These are phyloP conservation scores for Leucosporidium yakuticum DNA, from an alignment of 768 basidiomycete species.

Conservation along the genomic window DNA sequence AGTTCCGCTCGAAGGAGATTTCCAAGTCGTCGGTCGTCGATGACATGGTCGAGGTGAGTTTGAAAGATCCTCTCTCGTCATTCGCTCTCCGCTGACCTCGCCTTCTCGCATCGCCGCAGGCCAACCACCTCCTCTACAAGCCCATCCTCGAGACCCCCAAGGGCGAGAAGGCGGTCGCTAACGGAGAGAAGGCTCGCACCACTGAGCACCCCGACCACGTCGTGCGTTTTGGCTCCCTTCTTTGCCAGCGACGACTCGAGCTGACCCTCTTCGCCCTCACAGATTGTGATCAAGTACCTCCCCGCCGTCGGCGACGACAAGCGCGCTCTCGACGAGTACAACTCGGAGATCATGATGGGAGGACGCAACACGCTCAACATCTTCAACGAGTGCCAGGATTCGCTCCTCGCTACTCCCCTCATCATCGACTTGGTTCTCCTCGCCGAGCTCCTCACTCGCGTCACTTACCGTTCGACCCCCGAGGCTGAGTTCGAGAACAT, in stretches of 20 bases:
- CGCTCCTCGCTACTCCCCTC: slow-evolving; percentile 87
- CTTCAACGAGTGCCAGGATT: slow-evolving; percentile 97
- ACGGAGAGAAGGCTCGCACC: slow-evolving; percentile 41
- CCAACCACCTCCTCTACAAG: slow-evolving; percentile 80
- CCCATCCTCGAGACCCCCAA: slow-evolving; percentile 53
- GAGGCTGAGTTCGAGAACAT: slow-evolving; percentile 66
- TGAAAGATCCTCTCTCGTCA: no score
- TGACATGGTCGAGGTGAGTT: slow-evolving; percentile 72
- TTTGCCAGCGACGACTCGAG: slow-evolving; percentile 44
- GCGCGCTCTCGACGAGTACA: slow-evolving; percentile 99
- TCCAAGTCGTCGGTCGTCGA: slow-evolving; percentile 94
- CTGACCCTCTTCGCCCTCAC: slow-evolving; percentile 75
- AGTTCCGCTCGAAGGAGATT: slow-evolving; percentile 99
- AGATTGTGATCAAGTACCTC: slow-evolving; percentile 82
- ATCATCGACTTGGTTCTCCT: slow-evolving; percentile 91
- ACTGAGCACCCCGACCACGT: slow-evolving; percentile 94
- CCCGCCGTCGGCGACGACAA: slow-evolving; percentile 96
- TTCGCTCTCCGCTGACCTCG: no score
- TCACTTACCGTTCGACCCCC: slow-evolving; percentile 64
- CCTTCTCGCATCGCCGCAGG: background rate
- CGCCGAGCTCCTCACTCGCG: slow-evolving; percentile 85
- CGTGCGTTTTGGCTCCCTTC: background rate
- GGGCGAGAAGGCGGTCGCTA: slow-evolving; percentile 39
- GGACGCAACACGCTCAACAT: slow-evolving; percentile 75
- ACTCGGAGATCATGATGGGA: slow-evolving; percentile 95